Conservation (phyloP, 2,329 filamentous ascomycete genomes). For the Coniochaeta hoffmannii region DNA sequence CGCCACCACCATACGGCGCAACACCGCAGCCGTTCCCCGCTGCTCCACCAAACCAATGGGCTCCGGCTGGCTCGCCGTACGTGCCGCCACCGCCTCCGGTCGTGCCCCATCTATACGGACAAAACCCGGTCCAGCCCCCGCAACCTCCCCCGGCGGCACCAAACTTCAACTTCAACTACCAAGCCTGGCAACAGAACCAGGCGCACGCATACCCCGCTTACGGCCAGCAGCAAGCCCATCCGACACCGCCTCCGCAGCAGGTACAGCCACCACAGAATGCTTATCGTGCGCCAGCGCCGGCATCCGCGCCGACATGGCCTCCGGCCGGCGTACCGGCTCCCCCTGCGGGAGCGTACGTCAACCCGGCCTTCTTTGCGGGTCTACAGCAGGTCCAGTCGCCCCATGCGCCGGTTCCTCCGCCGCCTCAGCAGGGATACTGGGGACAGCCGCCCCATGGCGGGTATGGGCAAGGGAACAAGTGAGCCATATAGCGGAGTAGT, state of each 20-base stretch:
- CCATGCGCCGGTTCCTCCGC: conserved; percentile 8
- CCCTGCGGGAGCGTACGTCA: conserved; percentile 40
- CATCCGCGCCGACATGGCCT: conserved; percentile 31
- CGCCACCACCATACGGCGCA: conserved; percentile 16
- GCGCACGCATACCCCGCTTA: conserved; percentile 18
- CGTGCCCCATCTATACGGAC: conserved; percentile 2
- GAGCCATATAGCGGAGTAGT: background rate
- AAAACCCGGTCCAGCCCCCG: conserved; percentile 1
- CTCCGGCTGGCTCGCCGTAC: conserved; percentile 5
- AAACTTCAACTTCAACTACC: conserved; percentile 12
- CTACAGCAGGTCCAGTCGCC: conserved; percentile 24
- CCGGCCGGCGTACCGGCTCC: conserved; percentile 24
- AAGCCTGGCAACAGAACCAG: conserved; percentile 13
- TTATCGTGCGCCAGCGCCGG: conserved; percentile 33
- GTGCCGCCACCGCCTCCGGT: conserved; percentile 9
- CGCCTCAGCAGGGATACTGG: conserved; percentile 12
- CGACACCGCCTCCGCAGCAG: conserved; percentile 15
- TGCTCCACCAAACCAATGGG: conserved; percentile 12
- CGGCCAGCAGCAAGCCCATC: conserved; percentile 11
- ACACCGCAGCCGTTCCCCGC: conserved; percentile 8
- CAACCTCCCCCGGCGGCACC: conserved; percentile 6
- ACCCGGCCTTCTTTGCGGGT: conserved; percentile 49
- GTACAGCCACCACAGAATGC: conserved; percentile 18
- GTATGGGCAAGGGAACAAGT: conserved; percentile 9
- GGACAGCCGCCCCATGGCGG: conserved; percentile 7